Evolutionary conservation across 139 green algal genomes (phyloP), one percentile per base, ranked within the genome.

Genomic region (Tetradesmus lagerheimii): DNA sequence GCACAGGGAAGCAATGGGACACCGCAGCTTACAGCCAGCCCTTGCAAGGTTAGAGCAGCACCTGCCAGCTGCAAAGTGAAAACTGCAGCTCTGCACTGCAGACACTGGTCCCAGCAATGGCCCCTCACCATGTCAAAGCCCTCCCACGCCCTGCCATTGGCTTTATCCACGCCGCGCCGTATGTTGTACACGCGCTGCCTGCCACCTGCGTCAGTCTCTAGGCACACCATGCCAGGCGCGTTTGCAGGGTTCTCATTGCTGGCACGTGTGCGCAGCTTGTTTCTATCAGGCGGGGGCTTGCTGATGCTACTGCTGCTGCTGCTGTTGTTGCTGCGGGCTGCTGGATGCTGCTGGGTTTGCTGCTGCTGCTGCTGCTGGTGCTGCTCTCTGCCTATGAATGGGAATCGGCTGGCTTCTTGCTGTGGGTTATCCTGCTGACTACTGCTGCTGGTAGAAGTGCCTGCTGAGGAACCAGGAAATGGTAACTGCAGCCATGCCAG

Each of bases 81-180:
- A n/a, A n/a, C n/a, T n/a, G n/a, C n/a, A n/a, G n/a, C n/a, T n/a
- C n/a, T n/a, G n/a, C n/a, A n/a, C n/a, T 57, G 45, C 45, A 57
- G 45, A 18, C 57, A 71, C 23, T 31, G 12, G n/a, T n/a, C 20
- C 20, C 16, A 71, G 25, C 57, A 31, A 6, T n/a, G 23, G 57
- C 11, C 20, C n/a, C 96, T 92, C 35, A 92, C 85, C 38, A 97
- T 94, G 12, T 94, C 89, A 83, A 95, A 96, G 5, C 89, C 91
- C 37, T 85, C 87, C 64, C 57, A 86, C 0, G 57, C 5, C 41
- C 53, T 88, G 78, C 80, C 81, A 20, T 34, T 62, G 45, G 53
- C n/a, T 14, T 37, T 37, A 18, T 93, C 87, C 6, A 84, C 62
- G 15, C 90, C 90, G 12, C 53, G 3, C 37, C 81, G 67, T 31